Conservation (phyloP, 2,329 filamentous ascomycete genomes). For the Sclerotinia borealis region DNA sequence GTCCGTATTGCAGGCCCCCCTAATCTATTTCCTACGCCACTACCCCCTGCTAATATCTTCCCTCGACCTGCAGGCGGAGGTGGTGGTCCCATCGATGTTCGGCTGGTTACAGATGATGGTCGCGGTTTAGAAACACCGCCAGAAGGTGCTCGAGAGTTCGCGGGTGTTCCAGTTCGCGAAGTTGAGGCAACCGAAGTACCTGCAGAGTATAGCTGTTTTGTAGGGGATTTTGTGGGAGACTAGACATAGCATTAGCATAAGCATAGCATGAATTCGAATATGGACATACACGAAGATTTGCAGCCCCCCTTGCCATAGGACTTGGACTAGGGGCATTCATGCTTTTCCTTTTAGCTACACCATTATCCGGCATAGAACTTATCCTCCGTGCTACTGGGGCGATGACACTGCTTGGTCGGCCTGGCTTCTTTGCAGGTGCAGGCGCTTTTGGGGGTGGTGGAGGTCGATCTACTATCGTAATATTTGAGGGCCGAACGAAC, state of each 20-base stretch:
- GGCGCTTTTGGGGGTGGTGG: conserved; percentile 35
- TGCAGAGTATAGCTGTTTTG: conserved; percentile 58
- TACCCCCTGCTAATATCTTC: conserved; percentile 34
- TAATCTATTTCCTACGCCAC: conserved; percentile 30
- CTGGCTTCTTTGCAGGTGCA: conserved; percentile 31
- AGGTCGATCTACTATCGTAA: conserved; percentile 52
- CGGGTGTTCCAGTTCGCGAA: conserved; percentile 60
- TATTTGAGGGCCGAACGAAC: conserved; percentile 72
- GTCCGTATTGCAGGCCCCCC: conserved; percentile 19
- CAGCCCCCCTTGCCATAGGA: conserved; percentile 55
- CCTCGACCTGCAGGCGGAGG: conserved; percentile 31
- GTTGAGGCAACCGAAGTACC: conserved; percentile 48
- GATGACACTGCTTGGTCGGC: conserved; percentile 42
- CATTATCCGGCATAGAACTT: conserved; percentile 45
- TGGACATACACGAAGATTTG: conserved; percentile 48
- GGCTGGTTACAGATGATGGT: conserved; percentile 46
- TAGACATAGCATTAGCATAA: conserved; percentile 35
- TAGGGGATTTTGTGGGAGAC: conserved; percentile 75
- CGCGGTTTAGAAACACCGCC: conserved; percentile 43
- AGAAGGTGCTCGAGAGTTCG: conserved; percentile 43
- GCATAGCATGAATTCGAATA: background rate
- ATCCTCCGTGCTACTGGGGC: conserved; percentile 35
- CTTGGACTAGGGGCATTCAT: conserved; percentile 68
- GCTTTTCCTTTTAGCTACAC: conserved; percentile 57
- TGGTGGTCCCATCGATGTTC: conserved; percentile 65